phyloP scores from a whole-genome alignment of 2,329 filamentous ascomycete species.

The Colletotrichum echinochloae region DNA sequence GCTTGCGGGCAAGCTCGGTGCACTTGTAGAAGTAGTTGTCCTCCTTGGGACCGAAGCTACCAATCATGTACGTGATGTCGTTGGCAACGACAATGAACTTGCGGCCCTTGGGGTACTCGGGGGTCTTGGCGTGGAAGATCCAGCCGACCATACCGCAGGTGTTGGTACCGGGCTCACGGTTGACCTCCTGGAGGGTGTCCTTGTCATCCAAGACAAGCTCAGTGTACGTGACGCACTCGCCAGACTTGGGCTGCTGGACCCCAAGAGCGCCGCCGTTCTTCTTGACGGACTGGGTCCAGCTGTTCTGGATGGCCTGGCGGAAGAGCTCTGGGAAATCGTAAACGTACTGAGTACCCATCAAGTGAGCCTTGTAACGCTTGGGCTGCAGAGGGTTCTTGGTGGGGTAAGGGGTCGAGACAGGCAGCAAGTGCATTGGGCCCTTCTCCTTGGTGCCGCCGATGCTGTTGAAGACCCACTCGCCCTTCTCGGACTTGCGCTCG shows the following conservation, averaged over 20 bases:
- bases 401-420: conserved; percentile 91
- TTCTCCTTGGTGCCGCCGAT: conserved; percentile 96
- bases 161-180: conserved; percentile 95
- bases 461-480: conserved; percentile 98
- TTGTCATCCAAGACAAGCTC: conserved; percentile 96
- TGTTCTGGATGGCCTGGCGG: conserved; percentile 97
- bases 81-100: conserved; percentile 98
- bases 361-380: conserved; percentile 98
- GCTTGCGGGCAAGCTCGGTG: conserved; percentile 92
- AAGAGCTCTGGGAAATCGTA: conserved; percentile 99
- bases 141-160: conserved; percentile 98
- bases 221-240: conserved; percentile 92
- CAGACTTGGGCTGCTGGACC: conserved; percentile 84
- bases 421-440: conserved; percentile 92
- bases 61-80: conserved; percentile 99
- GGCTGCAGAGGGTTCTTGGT: conserved; percentile 99
- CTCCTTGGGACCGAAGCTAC: conserved; percentile 95
- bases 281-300: conserved; percentile 82
- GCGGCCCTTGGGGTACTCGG: conserved; percentile 92
- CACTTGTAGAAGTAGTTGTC: conserved; percentile 99
- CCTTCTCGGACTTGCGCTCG: conserved; percentile 97
- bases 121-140: conserved; percentile 93
- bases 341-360: conserved; percentile 99
- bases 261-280: conserved; percentile 79
- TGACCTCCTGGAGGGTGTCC: conserved; percentile 92